Conservation (phyloP, 768 basidiomycete species). For the Cantharellus cinnabarinus region DNA sequence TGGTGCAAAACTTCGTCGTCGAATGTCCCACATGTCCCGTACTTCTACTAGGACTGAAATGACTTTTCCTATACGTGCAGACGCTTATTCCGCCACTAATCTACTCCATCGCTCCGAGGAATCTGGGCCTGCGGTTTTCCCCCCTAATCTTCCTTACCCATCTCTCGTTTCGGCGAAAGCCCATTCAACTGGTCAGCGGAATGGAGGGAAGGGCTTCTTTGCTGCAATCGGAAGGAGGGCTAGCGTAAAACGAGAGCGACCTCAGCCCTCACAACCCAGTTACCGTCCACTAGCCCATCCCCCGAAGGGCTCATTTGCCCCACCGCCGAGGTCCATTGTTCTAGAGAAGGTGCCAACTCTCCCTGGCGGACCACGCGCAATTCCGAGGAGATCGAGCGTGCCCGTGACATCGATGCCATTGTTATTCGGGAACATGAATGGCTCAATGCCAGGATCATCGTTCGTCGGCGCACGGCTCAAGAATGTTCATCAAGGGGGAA, state of each 20-base stretch:
- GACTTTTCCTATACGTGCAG: constrained; percentile 62
- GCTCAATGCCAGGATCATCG: too few relatives aligned
- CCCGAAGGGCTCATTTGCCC: not conserved
- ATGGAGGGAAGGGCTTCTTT: constrained; percentile 29
- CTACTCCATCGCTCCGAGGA: constrained; percentile 27
- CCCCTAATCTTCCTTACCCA: constrained; percentile 49
- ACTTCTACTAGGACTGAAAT: constrained; percentile 54
- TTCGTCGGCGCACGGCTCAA: too few relatives aligned
- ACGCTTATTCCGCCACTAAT: constrained; percentile 61
- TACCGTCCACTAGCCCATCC: not conserved
- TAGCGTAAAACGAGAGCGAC: constrained; percentile 17
- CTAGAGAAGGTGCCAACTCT: not conserved
- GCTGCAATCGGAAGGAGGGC: constrained; percentile 53
- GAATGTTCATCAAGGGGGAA: too few relatives aligned
- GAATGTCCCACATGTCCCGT: constrained; percentile 46
- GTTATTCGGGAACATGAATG: too few relatives aligned
- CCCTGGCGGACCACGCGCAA: constrained; percentile 5
- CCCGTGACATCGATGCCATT: too few relatives aligned
- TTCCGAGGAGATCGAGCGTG: too few relatives aligned
- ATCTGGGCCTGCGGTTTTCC: constrained; percentile 36
- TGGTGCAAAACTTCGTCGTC: constrained; percentile 9
- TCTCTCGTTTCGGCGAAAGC: constrained; percentile 25
- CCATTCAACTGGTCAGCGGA: constrained; percentile 12
- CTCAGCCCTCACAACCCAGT: not conserved
- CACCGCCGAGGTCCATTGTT: not conserved